phyloP scores from a whole-genome alignment of 2,329 filamentous ascomycete genomes.

The Chrysoporthe cubensis region DNA sequence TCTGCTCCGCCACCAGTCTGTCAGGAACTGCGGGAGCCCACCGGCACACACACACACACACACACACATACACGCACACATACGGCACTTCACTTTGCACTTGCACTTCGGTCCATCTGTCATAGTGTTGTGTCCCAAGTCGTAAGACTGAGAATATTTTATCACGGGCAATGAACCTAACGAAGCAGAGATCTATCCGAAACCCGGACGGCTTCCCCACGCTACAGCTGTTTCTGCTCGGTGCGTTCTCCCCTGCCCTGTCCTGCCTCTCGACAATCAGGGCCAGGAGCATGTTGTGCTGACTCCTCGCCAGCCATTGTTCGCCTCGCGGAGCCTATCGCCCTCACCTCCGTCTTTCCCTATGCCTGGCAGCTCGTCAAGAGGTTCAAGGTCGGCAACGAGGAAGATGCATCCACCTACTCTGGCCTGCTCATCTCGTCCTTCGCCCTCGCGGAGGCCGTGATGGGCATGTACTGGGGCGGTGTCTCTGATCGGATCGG shows the following conservation, averaged over 20 bases:
- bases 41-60: background rate
- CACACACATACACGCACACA: background rate
- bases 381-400: slow-evolving; percentile 71
- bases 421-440: slow-evolving; percentile 86
- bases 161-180: slow-evolving; percentile 55
- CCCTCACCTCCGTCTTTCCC: slow-evolving; percentile 89
- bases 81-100: slow-evolving; percentile 21
- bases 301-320: slow-evolving; percentile 70
- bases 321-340: slow-evolving; percentile 89
- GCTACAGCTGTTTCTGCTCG: slow-evolving; percentile 80
- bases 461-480: slow-evolving; percentile 90
- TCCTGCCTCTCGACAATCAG: background rate
- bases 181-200: slow-evolving; percentile 54
- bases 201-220: slow-evolving; percentile 79
- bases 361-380: slow-evolving; percentile 87
- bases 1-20: background rate
- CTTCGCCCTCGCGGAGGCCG: slow-evolving; percentile 79
- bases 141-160: slow-evolving; percentile 48
- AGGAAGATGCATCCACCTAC: slow-evolving; percentile 82
- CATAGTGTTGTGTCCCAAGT: slow-evolving; percentile 45
- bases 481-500: slow-evolving; percentile 79
- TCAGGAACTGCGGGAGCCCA: background rate
- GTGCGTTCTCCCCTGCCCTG: slow-evolving; percentile 52
- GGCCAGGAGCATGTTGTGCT: slow-evolving; percentile 4
- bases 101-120: slow-evolving; percentile 30